Percentiles rank a stretch among this genome's conserved stretches.
Conservation (phyloP, 345 rosid genomes). For the Zanthoxylum bungeanum region DNA sequence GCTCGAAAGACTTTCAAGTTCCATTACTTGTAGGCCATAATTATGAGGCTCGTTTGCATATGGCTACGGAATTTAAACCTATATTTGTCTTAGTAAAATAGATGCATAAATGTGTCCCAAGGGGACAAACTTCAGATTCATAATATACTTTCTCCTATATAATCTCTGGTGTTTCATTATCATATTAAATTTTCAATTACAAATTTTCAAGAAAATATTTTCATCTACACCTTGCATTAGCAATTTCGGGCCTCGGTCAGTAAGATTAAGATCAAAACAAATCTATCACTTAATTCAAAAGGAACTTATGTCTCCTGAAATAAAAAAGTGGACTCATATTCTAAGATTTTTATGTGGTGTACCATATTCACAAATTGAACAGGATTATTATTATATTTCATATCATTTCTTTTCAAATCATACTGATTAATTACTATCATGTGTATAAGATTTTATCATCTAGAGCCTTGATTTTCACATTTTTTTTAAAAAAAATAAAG, state of each 20-base stretch:
- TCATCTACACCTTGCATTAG: neutral
- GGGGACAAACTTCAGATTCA: neutral
- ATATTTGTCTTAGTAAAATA: neutral
- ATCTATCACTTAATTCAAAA: neutral
- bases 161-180: neutral
- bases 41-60: constrained; percentile 68
- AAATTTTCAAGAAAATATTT: neutral
- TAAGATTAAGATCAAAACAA: neutral
- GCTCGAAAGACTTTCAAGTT: constrained; percentile 56
- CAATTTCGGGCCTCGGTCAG: neutral
- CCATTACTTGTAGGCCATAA: constrained; percentile 61
- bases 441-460: neutral
- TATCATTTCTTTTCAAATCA: neutral
- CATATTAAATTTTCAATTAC: neutral
- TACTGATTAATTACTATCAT: neutral
- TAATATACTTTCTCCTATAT: neutral
- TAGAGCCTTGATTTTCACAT: neutral
- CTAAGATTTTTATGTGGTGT: neutral
- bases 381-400: neutral
- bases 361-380: neutral
- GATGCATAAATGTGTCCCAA: neutral
- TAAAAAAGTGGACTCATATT: neutral
- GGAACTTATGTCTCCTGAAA: neutral
- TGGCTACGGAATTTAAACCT: constrained; percentile 40
- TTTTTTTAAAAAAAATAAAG: neutral